These are phyloP conservation scores for Angophora floribunda DNA, from an alignment of 345 rosid genomes.

Conservation along the genomic window DNA sequence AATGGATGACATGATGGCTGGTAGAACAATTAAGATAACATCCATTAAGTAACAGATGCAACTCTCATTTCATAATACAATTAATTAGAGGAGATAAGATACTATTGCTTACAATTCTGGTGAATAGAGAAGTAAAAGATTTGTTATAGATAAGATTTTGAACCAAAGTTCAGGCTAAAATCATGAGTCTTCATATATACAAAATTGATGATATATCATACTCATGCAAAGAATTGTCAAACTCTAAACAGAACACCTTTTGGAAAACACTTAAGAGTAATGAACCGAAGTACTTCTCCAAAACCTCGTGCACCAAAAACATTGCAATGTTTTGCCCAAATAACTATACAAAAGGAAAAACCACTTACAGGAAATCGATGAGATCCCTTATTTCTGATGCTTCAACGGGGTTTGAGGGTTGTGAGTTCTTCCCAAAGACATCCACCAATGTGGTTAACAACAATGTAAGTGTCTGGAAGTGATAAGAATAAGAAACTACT, in stretches of 20 bases:
- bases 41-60: not conserved
- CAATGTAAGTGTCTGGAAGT: constrained; percentile 52
- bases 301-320: not conserved
- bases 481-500: not conserved
- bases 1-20: constrained; percentile 91
- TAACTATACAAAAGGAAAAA: not conserved
- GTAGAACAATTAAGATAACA: not conserved
- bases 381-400: constrained; percentile 86
- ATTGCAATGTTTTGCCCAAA: not conserved
- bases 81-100: not conserved
- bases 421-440: constrained; percentile 70
- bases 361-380: constrained; percentile 78
- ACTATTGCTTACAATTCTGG: not conserved
- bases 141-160: too few species aligned
- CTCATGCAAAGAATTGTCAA: not conserved
- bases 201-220: not conserved
- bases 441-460: constrained; percentile 65
- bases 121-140: not conserved
- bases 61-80: not conserved
- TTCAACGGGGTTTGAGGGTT: constrained; percentile 41
- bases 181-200: not conserved
- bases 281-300: not conserved
- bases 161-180: not conserved
- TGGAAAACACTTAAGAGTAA: not conserved
- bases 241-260: not conserved